Evolutionary conservation across 2,329 filamentous ascomycete species (phyloP).

Genomic region (Colletotrichum theobromicola): DNA sequence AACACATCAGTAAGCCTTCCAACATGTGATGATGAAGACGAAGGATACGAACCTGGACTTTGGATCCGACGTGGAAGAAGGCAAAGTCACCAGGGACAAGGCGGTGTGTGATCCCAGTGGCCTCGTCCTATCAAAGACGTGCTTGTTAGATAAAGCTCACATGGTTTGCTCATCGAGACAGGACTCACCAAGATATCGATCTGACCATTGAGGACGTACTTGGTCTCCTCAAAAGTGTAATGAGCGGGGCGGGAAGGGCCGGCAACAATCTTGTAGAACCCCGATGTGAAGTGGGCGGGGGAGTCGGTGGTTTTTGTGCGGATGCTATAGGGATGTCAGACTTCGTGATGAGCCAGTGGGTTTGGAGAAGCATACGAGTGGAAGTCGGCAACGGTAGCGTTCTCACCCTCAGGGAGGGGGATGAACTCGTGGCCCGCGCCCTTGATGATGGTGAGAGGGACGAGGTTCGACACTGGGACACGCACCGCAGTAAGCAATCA

Average conservation of each 20-base stretch:
- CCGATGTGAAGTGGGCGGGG: not conserved
- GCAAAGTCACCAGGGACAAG: not conserved
- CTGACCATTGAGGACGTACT: conserved; percentile 27
- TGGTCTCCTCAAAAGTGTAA: conserved; percentile 31
- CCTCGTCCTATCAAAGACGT: not conserved
- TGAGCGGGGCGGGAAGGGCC: conserved; percentile 8
- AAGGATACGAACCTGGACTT: not conserved
- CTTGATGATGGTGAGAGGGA: conserved; percentile 19
- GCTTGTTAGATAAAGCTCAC: not conserved
- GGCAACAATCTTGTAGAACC: conserved; percentile 19
- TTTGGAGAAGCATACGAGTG: not conserved
- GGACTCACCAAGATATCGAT: not conserved
- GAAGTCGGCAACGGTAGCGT: conserved; percentile 19
- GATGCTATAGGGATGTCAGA: not conserved
- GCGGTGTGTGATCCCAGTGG: not conserved
- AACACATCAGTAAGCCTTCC: not conserved
- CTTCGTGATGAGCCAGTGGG: not conserved
- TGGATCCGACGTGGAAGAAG: not conserved
- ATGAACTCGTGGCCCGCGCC: conserved; percentile 17
- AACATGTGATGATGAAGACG: not conserved
- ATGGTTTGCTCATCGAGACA: not conserved
- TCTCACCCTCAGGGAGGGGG: conserved; percentile 13
- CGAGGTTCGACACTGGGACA: conserved; percentile 19
- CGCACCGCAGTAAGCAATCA: not conserved
- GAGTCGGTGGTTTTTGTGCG: conserved; percentile 6